Conservation (phyloP, 768 basidiomycete genomes). For the Paxillus involutus region DNA sequence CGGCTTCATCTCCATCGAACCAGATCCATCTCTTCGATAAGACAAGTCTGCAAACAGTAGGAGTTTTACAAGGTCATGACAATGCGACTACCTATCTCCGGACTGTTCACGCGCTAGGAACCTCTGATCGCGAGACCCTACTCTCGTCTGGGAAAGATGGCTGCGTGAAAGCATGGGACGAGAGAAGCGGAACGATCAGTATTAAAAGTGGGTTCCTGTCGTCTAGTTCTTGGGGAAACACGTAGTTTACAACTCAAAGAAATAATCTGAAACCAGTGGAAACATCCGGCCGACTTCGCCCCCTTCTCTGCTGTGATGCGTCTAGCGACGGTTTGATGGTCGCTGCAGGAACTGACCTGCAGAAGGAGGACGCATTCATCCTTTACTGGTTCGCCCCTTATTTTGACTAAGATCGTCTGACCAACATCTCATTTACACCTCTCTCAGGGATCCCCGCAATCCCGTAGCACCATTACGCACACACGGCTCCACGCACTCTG, state of each 20-base stretch:
- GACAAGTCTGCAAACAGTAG: slow-evolving; percentile 43
- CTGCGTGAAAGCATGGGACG: slow-evolving; percentile 73
- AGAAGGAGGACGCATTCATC: slow-evolving; percentile 79
- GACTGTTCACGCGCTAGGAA: slow-evolving; percentile 41
- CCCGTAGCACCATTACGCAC: slow-evolving; percentile 65
- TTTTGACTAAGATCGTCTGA: not conserved
- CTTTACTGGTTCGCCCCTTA: slow-evolving; percentile 67
- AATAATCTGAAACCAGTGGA: slow-evolving; percentile 41
- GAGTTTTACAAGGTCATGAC: slow-evolving; percentile 57
- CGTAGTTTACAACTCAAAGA: slow-evolving; percentile 39
- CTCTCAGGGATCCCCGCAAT: slow-evolving; percentile 79
- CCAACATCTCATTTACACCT: not conserved
- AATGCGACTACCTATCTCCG: slow-evolving; percentile 56
- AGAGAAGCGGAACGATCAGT: slow-evolving; percentile 48
- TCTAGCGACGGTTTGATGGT: slow-evolving; percentile 70
- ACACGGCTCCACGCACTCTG: slow-evolving; percentile 89
- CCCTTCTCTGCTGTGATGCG: slow-evolving; percentile 67
- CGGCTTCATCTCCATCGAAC: slow-evolving; percentile 61
- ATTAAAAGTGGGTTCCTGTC: slow-evolving; percentile 56
- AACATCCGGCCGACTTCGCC: slow-evolving; percentile 39
- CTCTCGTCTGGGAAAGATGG: slow-evolving; percentile 74
- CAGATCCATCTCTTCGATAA: slow-evolving; percentile 69
- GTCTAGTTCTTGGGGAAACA: not conserved
- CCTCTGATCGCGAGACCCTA: slow-evolving; percentile 42
- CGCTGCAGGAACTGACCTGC: slow-evolving; percentile 80